Base-by-base conservation (phyloP, 2,329 filamentous ascomycete species). In the Paecilomyces niveus region DNA sequence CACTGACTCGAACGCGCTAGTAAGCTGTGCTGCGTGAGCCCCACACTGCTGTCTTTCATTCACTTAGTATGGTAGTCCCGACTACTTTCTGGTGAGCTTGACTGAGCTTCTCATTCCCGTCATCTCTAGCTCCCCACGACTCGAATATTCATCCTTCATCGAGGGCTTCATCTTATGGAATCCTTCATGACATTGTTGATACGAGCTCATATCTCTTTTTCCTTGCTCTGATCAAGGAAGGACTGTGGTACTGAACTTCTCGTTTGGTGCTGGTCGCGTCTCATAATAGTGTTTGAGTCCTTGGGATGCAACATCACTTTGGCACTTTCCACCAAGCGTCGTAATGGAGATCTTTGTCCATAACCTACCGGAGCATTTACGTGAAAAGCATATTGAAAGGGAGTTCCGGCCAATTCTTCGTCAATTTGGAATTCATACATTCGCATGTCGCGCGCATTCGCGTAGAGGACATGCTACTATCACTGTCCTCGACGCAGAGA, bases 341-440 rank as follows among this genome's bases (percentile, higher is more conserved):
- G 29, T 9, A n/a, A 69, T 69, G 65, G 66, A 69, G 32, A 64
- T 69, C n/a, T 67, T 66, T 32, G 67, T 65, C 54, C 61, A 64
- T 53, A 66, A 66, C 32, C 54, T 69, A 24, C 66, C 66, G 4
- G 59, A 61, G n/a, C 62, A 64, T 24, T 55, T 67, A 13, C 59
- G 62, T 22, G 55, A 59, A 11, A 59, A 57, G 15, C 65, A 65
- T 50, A 35, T 69, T 39, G 61, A 54, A 35, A 65, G 54, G 51
- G 64, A 66, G 56, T 57, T 69, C 35, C 59, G 18, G 9, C 62
- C 64, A 9, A 57, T 67, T 10, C 57, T 68, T 7, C 58, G 53
- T 3, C 18, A 54, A 9, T 61, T 68, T 45, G 60, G 59, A 10
- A 66, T 69, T 18, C 29, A 58, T 22, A 58, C 58, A 13, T 69